Conservation (phyloP, 331 rosid genomes). For the Acacia pycnantha region DNA sequence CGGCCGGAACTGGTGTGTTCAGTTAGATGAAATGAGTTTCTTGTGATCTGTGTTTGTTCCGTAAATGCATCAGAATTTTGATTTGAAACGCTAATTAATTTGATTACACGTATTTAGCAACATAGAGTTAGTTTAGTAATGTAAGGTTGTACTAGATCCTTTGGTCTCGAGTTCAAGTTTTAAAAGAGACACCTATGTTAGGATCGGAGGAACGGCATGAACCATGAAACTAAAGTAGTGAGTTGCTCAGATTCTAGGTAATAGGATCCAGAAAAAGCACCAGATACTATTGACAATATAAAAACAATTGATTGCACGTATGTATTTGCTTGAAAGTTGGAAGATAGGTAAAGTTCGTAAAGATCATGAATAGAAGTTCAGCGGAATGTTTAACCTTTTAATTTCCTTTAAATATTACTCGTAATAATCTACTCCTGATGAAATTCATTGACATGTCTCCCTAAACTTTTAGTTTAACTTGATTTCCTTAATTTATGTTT, state of each 20-base stretch:
- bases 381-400: not conserved
- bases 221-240: no score
- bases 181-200: no score
- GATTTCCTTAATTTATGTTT: no score
- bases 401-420: no score
- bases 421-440: no score
- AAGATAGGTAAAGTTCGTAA: not conserved
- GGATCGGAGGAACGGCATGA: rapidly evolving
- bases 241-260: no score
- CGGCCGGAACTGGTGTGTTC: slow-evolving; percentile 5
- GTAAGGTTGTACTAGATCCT: rapidly evolving
- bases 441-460: no score
- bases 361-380: not conserved
- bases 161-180: no score
- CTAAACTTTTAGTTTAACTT: no score
- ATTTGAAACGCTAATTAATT: not conserved
- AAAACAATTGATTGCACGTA: not conserved
- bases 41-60: not conserved
- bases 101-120: not conserved
- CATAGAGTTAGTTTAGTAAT: no score
- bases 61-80: slow-evolving; percentile 11
- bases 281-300: no score
- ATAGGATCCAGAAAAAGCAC: no score
- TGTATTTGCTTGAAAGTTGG: not conserved
- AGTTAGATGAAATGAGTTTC: slow-evolving; percentile 25